These are phyloP conservation scores for Colletotrichum endophyticum DNA, from an alignment of 2,329 filamentous ascomycete species.

Conservation along the genomic window DNA sequence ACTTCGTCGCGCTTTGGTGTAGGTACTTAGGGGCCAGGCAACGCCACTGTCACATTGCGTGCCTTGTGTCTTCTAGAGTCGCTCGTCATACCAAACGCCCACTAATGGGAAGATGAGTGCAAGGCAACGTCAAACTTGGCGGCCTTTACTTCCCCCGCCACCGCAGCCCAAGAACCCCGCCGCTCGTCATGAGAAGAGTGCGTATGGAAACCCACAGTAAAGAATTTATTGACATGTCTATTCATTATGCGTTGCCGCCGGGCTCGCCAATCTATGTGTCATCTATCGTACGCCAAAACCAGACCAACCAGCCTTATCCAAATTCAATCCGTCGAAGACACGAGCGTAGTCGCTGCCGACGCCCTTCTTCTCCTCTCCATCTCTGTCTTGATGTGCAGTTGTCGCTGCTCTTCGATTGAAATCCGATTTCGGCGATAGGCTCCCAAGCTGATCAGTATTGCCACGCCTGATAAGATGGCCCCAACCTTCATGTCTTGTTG, in stretches of 20 bases:
- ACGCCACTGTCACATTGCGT: not conserved
- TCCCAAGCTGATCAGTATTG: conserved; percentile 42
- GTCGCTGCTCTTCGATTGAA: conserved; percentile 29
- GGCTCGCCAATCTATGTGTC: not conserved
- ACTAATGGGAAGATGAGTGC: not conserved
- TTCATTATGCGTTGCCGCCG: not conserved
- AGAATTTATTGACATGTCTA: not conserved
- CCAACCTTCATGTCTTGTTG: conserved; percentile 51
- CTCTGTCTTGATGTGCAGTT: conserved; percentile 2
- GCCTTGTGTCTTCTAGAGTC: not conserved
- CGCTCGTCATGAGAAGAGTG: not conserved
- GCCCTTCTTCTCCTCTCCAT: conserved; percentile 7
- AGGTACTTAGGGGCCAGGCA: not conserved
- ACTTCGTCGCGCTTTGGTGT: not conserved
- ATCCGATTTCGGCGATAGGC: conserved; percentile 40
- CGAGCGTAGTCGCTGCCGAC: conserved; percentile 12
- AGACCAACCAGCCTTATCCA: not conserved
- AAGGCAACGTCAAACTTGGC: not conserved
- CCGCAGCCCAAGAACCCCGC: not conserved
- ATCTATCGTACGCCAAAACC: not conserved
- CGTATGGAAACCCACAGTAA: not conserved
- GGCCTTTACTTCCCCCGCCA: not conserved
- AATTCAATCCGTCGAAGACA: conserved; percentile 9
- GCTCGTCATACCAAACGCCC: not conserved
- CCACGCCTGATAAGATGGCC: conserved; percentile 43